These are phyloP conservation scores for Lactifluus subvellereus DNA, from an alignment of 768 basidiomycete species.

Conservation along the genomic window DNA sequence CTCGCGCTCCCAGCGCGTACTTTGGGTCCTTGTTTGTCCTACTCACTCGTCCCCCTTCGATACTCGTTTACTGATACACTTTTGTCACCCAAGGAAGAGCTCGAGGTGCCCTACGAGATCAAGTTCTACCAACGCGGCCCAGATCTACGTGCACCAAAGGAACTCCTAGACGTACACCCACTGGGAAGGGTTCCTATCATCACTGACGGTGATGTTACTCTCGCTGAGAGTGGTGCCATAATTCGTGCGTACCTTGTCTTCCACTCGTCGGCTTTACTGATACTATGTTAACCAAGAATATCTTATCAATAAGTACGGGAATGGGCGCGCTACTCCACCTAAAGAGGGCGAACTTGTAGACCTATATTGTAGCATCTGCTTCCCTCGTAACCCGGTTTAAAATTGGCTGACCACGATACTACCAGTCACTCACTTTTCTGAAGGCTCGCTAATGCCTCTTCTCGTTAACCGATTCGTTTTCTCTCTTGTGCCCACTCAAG, in stretches of 20 bases:
- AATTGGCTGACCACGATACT: not conserved
- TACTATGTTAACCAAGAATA: conserved; percentile 31
- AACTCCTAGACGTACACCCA: conserved; percentile 37
- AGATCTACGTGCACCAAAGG: conserved; percentile 33
- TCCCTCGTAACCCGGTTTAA: not conserved
- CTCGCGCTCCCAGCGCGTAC: conserved; percentile 45
- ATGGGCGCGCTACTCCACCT: conserved; percentile 26
- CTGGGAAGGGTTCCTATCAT: conserved; percentile 45
- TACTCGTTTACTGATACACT: not conserved
- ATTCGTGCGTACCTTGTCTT: conserved; percentile 31
- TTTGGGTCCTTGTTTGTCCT: conserved; percentile 39
- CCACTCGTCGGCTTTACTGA: not conserved
- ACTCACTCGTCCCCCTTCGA: not conserved
- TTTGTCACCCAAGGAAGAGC: conserved; percentile 40
- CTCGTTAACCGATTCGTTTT: conserved; percentile 36
- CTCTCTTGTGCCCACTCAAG: conserved; percentile 28
- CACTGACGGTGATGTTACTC: conserved; percentile 39
- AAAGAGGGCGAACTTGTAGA: conserved; percentile 34
- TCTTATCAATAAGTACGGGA: conserved; percentile 39
- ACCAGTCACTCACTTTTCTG: conserved; percentile 38
- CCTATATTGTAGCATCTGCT: conserved; percentile 31
- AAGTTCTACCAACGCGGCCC: conserved; percentile 36
- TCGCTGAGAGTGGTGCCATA: conserved; percentile 43
- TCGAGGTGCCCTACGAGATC: conserved; percentile 41
- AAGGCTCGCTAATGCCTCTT: conserved; percentile 39